These are phyloP conservation scores for Dendrobium catenatum DNA, from an alignment of 106 monocot genomes.

Conservation along the genomic window DNA sequence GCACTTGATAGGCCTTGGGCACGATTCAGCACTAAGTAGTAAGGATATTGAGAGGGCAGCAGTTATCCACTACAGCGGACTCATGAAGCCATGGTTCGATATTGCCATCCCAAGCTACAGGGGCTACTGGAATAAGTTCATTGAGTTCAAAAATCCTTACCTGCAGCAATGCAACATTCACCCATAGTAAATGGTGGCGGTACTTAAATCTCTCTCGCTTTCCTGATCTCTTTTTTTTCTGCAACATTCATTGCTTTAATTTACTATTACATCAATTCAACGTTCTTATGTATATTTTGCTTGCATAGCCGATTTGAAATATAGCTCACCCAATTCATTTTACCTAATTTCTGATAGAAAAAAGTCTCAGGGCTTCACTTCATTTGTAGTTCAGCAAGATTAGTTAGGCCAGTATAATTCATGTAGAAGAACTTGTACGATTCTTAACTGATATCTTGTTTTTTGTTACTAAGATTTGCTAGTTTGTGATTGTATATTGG, in stretches of 20 bases:
- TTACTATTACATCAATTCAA: not conserved
- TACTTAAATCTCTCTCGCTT: too few species aligned
- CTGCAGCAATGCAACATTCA: slow-evolving; percentile 92
- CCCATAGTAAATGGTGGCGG: not conserved
- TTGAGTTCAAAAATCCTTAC: slow-evolving; percentile 45
- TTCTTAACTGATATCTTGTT: not conserved
- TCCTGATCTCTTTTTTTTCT: not conserved
- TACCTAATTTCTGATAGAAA: not conserved
- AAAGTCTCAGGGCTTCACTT: not conserved
- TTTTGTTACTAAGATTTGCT: too few species aligned
- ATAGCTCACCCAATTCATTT: not conserved
- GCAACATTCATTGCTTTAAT: not conserved
- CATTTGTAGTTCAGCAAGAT: not conserved
- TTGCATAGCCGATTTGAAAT: not conserved
- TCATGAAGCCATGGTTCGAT: slow-evolving; percentile 91
- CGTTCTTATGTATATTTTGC: not conserved
- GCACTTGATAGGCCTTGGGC: slow-evolving; percentile 75
- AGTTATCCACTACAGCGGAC: slow-evolving; percentile 73
- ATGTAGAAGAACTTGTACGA: not conserved
- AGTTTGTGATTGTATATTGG: not conserved
- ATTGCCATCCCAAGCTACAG: slow-evolving; percentile 54
- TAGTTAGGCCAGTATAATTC: not conserved
- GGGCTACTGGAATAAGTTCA: slow-evolving; percentile 62
- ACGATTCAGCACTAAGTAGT: slow-evolving; percentile 8
- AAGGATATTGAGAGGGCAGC: slow-evolving; percentile 52